A percentile compares a stretch with the other conserved stretches of the same genome.
Conservation (phyloP, 805 yeast genomes). For the Naumovozyma dairenensis region DNA sequence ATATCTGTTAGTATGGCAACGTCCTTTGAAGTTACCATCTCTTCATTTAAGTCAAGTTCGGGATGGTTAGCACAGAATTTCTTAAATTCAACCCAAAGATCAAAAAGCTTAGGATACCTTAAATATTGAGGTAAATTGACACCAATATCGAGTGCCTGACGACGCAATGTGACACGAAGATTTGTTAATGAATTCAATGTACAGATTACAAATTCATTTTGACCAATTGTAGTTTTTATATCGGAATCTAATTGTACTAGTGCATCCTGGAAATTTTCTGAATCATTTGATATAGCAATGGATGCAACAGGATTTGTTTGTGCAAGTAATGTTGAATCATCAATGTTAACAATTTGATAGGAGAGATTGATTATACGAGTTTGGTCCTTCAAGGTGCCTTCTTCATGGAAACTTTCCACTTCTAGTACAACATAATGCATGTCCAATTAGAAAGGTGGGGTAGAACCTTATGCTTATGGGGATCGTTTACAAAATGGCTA, state of each 20-base stretch:
- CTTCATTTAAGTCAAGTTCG: slow-evolving; percentile 2
- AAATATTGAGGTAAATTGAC: slow-evolving; percentile 64
- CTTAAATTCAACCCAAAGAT: slow-evolving; percentile 59
- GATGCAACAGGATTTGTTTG: slow-evolving; percentile 42
- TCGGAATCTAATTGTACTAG: slow-evolving; percentile 42
- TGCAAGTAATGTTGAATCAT: slow-evolving; percentile 35
- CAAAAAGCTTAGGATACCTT: slow-evolving; percentile 69
- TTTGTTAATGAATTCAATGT: slow-evolving; percentile 58
- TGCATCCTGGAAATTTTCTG: slow-evolving; percentile 57
- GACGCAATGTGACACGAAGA: slow-evolving; percentile 63
- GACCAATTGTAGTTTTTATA: slow-evolving; percentile 34
- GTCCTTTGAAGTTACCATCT: not conserved
- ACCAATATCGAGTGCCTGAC: slow-evolving; percentile 73
- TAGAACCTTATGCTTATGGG: too few species aligned
- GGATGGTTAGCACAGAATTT: slow-evolving; percentile 64
- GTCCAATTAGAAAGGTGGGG: too few species aligned
- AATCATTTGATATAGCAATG: slow-evolving; percentile 49
- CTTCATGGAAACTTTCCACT: slow-evolving; percentile 13
- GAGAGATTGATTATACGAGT: slow-evolving; percentile 59
- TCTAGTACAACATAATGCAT: slow-evolving; percentile 24
- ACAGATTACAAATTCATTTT: slow-evolving; percentile 51
- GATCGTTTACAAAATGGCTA: too few species aligned
- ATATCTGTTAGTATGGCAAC: not conserved
- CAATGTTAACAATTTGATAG: slow-evolving; percentile 54
- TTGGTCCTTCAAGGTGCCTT: slow-evolving; percentile 42